Evolutionary conservation across 306 rosid genomes (phyloP).

Genomic region (Trichosanthes truncata): DNA sequence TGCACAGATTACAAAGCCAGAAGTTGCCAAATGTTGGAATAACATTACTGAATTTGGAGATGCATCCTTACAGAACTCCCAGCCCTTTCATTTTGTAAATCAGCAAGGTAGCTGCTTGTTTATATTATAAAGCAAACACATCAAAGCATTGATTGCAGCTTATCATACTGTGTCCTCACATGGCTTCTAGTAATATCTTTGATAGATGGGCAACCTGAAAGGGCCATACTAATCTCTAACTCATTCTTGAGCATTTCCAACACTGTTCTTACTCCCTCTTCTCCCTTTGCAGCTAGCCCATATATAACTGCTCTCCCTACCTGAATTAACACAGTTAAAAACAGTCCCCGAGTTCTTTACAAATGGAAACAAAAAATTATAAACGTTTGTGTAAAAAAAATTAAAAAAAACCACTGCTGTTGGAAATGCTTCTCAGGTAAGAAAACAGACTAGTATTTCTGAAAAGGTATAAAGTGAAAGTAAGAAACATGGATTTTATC

Average conservation of each 20-base stretch:
- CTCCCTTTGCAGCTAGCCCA: constrained; percentile 49
- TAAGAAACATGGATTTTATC: background rate
- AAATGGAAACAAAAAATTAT: no score
- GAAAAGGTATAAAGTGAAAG: background rate
- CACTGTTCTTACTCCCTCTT: constrained; percentile 38
- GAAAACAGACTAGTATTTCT: no score
- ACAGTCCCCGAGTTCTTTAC: no score
- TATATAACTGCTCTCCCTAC: constrained; percentile 41
- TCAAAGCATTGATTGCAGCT: constrained; percentile 35
- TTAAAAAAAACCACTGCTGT: no score
- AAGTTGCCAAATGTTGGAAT: background rate
- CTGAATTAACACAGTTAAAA: constrained; percentile 17
- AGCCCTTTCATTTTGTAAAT: background rate
- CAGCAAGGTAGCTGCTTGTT: background rate
- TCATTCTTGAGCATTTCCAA: constrained; percentile 46
- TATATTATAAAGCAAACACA: background rate
- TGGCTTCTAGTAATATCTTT: constrained; percentile 38
- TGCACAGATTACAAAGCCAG: no score
- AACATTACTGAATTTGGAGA: background rate
- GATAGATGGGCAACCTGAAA: constrained; percentile 38
- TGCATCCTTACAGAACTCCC: background rate
- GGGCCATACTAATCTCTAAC: constrained; percentile 44
- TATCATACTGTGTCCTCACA: constrained; percentile 29
- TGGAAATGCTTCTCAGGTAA: no score
- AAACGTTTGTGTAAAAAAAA: no score